These are phyloP conservation scores for Rhizophlyctis rosea DNA, from an alignment of 192 early-diverging fungal genomes.

Conservation along the genomic window DNA sequence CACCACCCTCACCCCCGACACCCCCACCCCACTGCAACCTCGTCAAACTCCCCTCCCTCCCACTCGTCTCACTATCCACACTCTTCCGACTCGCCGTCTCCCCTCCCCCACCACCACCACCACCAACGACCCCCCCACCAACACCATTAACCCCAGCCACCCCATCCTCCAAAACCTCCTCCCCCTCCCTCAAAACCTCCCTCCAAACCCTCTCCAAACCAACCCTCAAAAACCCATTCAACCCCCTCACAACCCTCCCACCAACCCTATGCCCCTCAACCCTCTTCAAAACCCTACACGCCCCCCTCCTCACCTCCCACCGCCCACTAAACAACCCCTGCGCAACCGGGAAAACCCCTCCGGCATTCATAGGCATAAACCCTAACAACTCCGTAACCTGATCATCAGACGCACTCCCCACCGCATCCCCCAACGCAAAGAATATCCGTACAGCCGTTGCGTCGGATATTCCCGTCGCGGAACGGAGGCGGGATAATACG, in stretches of 20 bases:
- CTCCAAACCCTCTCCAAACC: neutral
- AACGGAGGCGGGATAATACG: slow-evolving; percentile 59
- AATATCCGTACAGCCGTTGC: slow-evolving; percentile 68
- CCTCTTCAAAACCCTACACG: slow-evolving; percentile 70
- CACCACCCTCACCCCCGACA: too few species aligned
- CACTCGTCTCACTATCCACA: too few species aligned
- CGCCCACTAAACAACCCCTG: slow-evolving; percentile 77
- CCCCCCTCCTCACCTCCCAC: slow-evolving; percentile 60
- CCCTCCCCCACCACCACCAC: slow-evolving; percentile 12
- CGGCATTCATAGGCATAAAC: slow-evolving; percentile 71
- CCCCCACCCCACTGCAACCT: too few species aligned
- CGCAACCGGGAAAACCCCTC: slow-evolving; percentile 76
- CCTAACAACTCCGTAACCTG: slow-evolving; percentile 82
- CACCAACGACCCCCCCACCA: neutral
- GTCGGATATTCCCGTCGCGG: slow-evolving; percentile 46
- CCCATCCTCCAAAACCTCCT: too few species aligned
- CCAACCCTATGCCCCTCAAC: slow-evolving; percentile 62
- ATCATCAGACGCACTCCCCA: slow-evolving; percentile 64
- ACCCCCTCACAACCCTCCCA: neutral
- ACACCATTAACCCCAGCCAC: neutral
- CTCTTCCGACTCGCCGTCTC: too few species aligned
- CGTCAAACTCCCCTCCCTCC: too few species aligned
- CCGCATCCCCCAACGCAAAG: slow-evolving; percentile 60
- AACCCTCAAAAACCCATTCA: neutral
- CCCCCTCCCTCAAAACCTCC: too few species aligned